Percentiles rank a stretch among this genome's conserved stretches.
Conservation (phyloP, 2,329 filamentous ascomycete genomes). For the Pyrenophora tritici-repentis region DNA sequence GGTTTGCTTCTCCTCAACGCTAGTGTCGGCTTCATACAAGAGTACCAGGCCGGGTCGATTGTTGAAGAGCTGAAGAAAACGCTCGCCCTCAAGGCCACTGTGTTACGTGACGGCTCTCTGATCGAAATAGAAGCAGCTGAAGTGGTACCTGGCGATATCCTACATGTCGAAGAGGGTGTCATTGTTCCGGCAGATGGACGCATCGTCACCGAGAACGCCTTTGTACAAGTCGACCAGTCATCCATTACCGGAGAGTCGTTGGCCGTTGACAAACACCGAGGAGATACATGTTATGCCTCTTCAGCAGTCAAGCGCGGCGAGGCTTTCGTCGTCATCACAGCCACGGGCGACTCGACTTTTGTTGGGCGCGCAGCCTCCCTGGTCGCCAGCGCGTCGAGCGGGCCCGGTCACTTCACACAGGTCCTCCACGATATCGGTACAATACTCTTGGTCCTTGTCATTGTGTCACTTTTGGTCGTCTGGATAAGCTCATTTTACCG, state of each 20-base stretch:
- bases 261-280: constrained; percentile 84
- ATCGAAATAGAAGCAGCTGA: constrained; percentile 81
- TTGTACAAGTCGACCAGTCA: constrained; percentile 90
- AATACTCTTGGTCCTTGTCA: constrained; percentile 77
- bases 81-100: constrained; percentile 83
- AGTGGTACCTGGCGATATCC: constrained; percentile 87
- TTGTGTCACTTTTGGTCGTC: constrained; percentile 78
- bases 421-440: constrained; percentile 87
- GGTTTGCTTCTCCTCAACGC: constrained; percentile 83
- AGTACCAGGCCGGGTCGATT: constrained; percentile 87
- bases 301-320: constrained; percentile 90
- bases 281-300: constrained; percentile 81
- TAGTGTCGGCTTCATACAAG: constrained; percentile 82
- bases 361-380: constrained; percentile 87
- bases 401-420: constrained; percentile 86
- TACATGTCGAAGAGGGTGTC: constrained; percentile 87
- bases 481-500: constrained; percentile 90
- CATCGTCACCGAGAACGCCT: constrained; percentile 80
- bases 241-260: constrained; percentile 91
- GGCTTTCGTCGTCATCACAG: constrained; percentile 79
- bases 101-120: constrained; percentile 78
- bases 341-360: constrained; percentile 88
- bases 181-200: constrained; percentile 89
- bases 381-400: constrained; percentile 74
- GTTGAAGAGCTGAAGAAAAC: constrained; percentile 92